Percentiles rank a stretch among this genome's conserved stretches.
Conservation (phyloP, 495 filamentous ascomycete genomes). For the Penicillium lagena region DNA sequence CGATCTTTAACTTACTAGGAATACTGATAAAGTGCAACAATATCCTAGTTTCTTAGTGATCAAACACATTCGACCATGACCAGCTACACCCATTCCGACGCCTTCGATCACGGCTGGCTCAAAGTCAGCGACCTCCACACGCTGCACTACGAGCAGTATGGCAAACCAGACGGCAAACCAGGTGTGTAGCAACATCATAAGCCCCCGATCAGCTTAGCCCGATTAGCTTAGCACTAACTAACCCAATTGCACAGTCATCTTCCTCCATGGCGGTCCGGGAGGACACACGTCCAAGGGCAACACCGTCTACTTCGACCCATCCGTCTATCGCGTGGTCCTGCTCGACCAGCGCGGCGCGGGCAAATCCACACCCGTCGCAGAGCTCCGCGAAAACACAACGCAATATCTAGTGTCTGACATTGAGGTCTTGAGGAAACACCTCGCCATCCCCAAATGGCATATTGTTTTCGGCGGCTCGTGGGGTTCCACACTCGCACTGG, state of each 20-base stretch:
- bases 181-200: conserved; percentile 1
- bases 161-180: conserved; percentile 24
- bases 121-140: conserved; percentile 29
- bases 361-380: conserved; percentile 29
- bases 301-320: conserved; percentile 38
- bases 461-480: conserved; percentile 45
- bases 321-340: conserved; percentile 36
- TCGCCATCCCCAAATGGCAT: conserved; percentile 36
- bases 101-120: conserved; percentile 22
- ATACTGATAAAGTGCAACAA: too few relatives aligned
- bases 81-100: conserved; percentile 10
- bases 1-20: too few relatives aligned
- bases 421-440: conserved; percentile 31
- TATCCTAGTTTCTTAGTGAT: too few relatives aligned
- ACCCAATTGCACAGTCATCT: conserved; percentile 22
- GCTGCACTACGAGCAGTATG: conserved; percentile 40
- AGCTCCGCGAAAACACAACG: conserved; percentile 38
- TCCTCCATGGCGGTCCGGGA: conserved; percentile 41
- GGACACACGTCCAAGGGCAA: conserved; percentile 25
- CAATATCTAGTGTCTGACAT: conserved; percentile 36
- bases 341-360: conserved; percentile 43
- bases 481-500: conserved; percentile 37
- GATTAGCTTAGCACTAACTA: background rate
- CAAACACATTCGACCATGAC: background rate
- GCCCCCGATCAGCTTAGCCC: background rate